These are phyloP conservation scores for Punctularia strigosozonata DNA, from an alignment of 768 basidiomycete genomes.

Conservation along the genomic window DNA sequence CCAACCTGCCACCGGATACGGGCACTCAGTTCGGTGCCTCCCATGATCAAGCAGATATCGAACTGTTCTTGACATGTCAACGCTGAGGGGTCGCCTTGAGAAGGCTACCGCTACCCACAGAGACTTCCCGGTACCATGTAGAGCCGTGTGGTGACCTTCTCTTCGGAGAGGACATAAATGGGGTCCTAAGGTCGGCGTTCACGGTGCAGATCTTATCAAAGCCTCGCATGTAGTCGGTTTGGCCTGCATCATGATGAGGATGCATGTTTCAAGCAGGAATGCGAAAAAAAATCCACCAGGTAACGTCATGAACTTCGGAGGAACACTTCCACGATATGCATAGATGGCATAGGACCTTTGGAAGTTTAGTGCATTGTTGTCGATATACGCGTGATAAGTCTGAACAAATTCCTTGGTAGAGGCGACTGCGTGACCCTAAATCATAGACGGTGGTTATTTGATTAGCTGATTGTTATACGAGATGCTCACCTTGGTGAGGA, in stretches of 20 bases:
- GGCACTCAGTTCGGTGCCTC: conserved; percentile 12
- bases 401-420: too few relatives aligned
- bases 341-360: too few relatives aligned
- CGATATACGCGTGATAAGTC: too few relatives aligned
- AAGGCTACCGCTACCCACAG: too few relatives aligned
- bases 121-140: conserved; percentile 1
- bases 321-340: conserved; percentile 7
- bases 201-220: conserved; percentile 9
- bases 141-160: neutral
- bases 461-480: too few relatives aligned
- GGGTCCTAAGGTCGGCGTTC: conserved; percentile 3
- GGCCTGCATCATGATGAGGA: too few relatives aligned
- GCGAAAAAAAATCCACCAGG: too few relatives aligned
- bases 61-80: conserved; percentile 4
- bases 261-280: too few relatives aligned
- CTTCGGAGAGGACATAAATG: conserved; percentile 1
- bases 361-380: too few relatives aligned
- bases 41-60: conserved; percentile 9
- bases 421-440: too few relatives aligned
- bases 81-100: neutral
- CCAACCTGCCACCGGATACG: conserved; percentile 10
- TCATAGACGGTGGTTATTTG: too few relatives aligned
- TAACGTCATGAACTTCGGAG: conserved; percentile 6
- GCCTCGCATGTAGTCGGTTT: too few relatives aligned
- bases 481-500: conserved; percentile 14